Percentiles rank a stretch among this genome's conserved stretches.
These are phyloP conservation scores for Rhizopus sp. DNA, from an alignment of 371 early-diverging fungal genomes.

Conservation along the genomic window DNA sequence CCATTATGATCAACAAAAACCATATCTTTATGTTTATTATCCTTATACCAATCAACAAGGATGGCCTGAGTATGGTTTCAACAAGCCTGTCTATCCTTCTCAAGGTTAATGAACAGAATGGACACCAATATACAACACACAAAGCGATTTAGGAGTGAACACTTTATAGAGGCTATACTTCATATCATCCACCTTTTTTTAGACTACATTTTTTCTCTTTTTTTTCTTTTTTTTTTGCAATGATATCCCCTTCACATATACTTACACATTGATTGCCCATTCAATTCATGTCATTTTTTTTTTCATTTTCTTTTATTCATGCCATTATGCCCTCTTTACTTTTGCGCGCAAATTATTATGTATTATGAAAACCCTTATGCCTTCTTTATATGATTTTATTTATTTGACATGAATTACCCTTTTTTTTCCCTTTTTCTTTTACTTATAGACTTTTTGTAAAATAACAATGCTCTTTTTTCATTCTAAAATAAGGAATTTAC, in stretches of 20 bases:
- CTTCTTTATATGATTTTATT: background rate
- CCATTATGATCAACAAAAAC: constrained; percentile 6
- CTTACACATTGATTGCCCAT: background rate
- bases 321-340: background rate
- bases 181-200: no score
- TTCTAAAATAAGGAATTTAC: background rate
- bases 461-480: no score
- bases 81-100: background rate
- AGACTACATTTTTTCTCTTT: constrained; percentile 1
- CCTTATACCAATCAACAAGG: background rate
- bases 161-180: no score
- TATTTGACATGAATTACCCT: no score
- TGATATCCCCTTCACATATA: background rate
- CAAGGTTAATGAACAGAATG: background rate
- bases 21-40: background rate
- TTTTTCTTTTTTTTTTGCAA: constrained; percentile 2
- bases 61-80: background rate
- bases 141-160: no score
- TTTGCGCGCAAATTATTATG: background rate
- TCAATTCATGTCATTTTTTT: constrained; percentile 2
- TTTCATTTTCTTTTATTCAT: background rate
- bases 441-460: no score
- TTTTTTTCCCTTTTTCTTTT: no score
- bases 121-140: no score
- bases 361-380: background rate